Evolutionary conservation across 371 early-diverging fungal species (phyloP), one percentile per base, ranked within the genome.

Genomic region (Actinomortierella ambigua): DNA sequence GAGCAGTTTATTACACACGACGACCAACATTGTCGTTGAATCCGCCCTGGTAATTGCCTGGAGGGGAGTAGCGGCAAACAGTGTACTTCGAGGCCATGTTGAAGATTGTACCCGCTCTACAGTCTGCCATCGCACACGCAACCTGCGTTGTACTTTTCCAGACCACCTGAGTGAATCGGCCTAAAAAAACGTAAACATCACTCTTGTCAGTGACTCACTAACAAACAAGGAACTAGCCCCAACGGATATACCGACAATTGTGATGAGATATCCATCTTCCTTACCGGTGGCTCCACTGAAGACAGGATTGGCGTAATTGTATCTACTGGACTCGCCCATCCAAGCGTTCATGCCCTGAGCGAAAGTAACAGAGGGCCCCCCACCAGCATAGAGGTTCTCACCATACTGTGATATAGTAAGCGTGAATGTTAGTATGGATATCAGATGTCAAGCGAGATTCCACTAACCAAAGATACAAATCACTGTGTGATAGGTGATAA

Each of bases 1-100:
- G 42, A 53, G 20, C 22, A 41, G 53, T 41, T 53, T 53, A 53
- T 55, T 29, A 46, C 0, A 46, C 46, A 2, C 22, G 55, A 13
- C 46, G 27, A 23, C 55, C 55, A 27, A 55, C 46, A 20, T 55
- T 55, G 20, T 55, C 29, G 17, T 14, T 13, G 29, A 55, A 55
- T 23, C 18, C 11, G 46, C 55, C 29, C 46, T 46, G 55, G 46
- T 26, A 44, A 44, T 55, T 55, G 55, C 55, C 55, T 55, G 46
- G 55, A 55, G 55, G 55, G 23, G 55, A 43, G 29, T 46, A 55
- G 55, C 46, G 55, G 20, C 55, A 55, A 55, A 55, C 55, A 55
- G 20, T 44, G 27, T 1, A 55, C 26, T 28, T 44, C 18, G 55
- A 46, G 26, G 46, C 7, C 28, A 46, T 27, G 11, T 15, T 1